A percentile compares a stretch with the other conserved stretches of the same genome.
Evolutionary conservation across 2,329 filamentous ascomycete species (phyloP).

Genomic region (Penicillium vulpinum): DNA sequence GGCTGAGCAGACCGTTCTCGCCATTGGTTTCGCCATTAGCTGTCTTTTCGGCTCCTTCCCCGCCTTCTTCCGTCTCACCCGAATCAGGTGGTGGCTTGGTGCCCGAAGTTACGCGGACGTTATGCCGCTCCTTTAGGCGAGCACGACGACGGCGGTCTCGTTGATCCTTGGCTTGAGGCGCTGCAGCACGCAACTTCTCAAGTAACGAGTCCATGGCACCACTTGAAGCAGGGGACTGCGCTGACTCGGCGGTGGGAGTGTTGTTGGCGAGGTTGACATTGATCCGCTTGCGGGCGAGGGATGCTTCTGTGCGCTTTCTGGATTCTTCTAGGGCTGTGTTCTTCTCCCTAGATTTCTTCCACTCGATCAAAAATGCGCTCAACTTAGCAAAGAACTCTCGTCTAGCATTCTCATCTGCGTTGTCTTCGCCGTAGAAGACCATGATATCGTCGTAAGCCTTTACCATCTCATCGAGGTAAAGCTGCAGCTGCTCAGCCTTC

Average conservation of each 20-base stretch:
- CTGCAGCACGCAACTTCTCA: constrained; percentile 90
- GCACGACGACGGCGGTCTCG: constrained; percentile 84
- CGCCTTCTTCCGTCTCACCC: constrained; percentile 57
- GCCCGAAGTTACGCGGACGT: constrained; percentile 84
- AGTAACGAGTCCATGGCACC: constrained; percentile 95
- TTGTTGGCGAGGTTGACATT: constrained; percentile 66
- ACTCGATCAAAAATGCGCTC: constrained; percentile 84
- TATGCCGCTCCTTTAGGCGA: constrained; percentile 84
- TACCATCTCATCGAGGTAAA: constrained; percentile 91
- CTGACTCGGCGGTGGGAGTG: constrained; percentile 47
- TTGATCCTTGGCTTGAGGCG: constrained; percentile 84
- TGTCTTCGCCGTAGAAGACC: constrained; percentile 94
- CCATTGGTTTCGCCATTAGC: constrained; percentile 40
- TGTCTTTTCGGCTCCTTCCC: constrained; percentile 49
- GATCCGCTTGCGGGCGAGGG: constrained; percentile 78
- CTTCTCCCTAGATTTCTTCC: constrained; percentile 95
- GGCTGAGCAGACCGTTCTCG: constrained; percentile 51
- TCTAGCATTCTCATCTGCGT: constrained; percentile 84
- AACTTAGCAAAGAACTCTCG: constrained; percentile 95
- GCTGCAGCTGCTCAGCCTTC: constrained; percentile 92
- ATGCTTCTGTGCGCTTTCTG: constrained; percentile 80
- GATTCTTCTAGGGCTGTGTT: constrained; percentile 81
- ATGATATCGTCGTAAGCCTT: constrained; percentile 93
- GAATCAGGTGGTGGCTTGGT: constrained; percentile 82
- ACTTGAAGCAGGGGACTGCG: constrained; percentile 68